Percentiles rank a stretch among this genome's conserved stretches.
Conservation (phyloP, 2,329 filamentous ascomycete species). For the Penicillium aurantiogriseum region DNA sequence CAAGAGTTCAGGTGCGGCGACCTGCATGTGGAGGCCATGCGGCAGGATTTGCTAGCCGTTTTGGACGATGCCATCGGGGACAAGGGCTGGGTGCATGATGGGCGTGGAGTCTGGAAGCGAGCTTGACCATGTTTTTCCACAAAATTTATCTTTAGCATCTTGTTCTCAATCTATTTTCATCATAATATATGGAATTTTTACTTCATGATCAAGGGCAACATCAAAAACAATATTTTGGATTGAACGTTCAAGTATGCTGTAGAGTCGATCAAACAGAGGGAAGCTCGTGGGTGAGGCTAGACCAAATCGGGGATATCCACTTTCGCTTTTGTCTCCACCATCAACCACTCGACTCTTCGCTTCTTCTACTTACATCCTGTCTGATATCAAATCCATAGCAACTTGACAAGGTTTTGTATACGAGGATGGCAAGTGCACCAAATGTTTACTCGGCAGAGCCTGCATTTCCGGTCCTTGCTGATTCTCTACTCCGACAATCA, state of each 20-base stretch:
- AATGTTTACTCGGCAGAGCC: conserved; percentile 31
- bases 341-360: not conserved
- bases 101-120: conserved; percentile 30
- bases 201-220: not conserved
- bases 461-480: conserved; percentile 33
- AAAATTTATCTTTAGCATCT: not conserved
- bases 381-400: not conserved
- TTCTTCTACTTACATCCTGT: not conserved
- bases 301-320: not conserved
- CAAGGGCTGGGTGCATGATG: conserved; percentile 33
- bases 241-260: not conserved
- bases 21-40: conserved; percentile 32
- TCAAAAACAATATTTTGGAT: not conserved
- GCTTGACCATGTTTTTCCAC: not conserved
- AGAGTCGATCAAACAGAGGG: not conserved
- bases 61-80: conserved; percentile 25
- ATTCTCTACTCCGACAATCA: conserved; percentile 26
- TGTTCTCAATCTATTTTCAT: not conserved
- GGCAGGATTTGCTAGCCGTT: conserved; percentile 26
- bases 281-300: not conserved
- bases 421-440: conserved; percentile 13
- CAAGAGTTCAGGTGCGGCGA: conserved; percentile 33
- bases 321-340: not conserved
- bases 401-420: not conserved
- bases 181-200: not conserved